These are phyloP conservation scores for Primulina eburnea DNA, from an alignment of 257 asterid genomes.

Conservation along the genomic window DNA sequence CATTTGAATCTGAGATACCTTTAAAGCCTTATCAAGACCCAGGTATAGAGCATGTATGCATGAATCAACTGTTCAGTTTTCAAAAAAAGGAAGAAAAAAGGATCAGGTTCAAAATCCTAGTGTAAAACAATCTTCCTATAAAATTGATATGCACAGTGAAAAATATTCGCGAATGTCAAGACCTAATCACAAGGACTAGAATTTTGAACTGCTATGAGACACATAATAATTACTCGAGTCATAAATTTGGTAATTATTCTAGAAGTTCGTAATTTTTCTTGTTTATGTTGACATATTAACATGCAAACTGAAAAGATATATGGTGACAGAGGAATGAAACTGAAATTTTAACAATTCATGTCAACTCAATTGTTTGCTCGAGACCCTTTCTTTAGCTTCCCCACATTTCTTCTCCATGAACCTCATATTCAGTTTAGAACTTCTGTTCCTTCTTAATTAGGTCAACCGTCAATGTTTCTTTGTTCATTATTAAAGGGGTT, in stretches of 20 bases:
- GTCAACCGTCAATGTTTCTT: no score
- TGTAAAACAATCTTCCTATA: neutral
- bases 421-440: no score
- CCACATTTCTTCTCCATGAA: no score
- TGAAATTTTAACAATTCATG: no score
- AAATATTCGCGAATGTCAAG: neutral
- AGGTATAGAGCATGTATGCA: constrained; percentile 43
- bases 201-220: neutral
- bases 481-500: no score
- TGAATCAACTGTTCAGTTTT: constrained; percentile 53
- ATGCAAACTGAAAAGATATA: no score
- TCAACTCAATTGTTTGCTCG: no score
- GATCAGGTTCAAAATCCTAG: constrained; percentile 17
- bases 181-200: neutral
- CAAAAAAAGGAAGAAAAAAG: constrained; percentile 20
- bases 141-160: neutral
- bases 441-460: no score
- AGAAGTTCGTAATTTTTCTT: no score
- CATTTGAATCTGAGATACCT: constrained; percentile 45
- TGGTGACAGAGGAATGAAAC: no score
- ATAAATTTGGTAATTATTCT: neutral
- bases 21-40: constrained; percentile 82
- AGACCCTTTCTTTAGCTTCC: no score
- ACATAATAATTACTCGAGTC: neutral
- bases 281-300: no score